Evolutionary conservation across 2,329 filamentous ascomycete species (phyloP).

Genomic region (Penicillium sp.): DNA sequence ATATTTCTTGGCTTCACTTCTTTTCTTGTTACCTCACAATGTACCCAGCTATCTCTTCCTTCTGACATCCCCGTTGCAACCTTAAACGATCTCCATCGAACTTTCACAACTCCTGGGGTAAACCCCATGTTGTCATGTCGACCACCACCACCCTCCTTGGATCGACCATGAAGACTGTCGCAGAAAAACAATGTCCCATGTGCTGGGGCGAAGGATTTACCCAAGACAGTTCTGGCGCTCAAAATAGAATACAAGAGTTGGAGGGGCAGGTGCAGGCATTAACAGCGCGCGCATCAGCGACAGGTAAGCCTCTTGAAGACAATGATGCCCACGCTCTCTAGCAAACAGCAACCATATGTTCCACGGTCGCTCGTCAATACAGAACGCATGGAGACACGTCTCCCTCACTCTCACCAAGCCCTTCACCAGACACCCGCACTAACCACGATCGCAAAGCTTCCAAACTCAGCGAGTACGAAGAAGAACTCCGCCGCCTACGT

Average conservation of each 20-base stretch:
- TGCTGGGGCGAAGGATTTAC: conserved; percentile 37
- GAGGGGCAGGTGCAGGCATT: conserved; percentile 53
- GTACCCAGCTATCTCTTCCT: too few species aligned
- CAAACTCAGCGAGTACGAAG: conserved; percentile 61
- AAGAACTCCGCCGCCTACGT: conserved; percentile 54
- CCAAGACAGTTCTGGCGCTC: conserved; percentile 31
- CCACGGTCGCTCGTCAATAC: background rate
- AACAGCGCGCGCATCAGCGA: conserved; percentile 51
- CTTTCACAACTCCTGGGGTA: conserved; percentile 15
- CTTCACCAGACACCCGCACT: background rate
- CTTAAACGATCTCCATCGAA: background rate
- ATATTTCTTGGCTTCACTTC: background rate
- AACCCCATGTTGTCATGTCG: conserved; percentile 30
- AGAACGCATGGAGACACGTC: background rate
- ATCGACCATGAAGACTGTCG: conserved; percentile 29
- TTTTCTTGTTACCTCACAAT: too few species aligned
- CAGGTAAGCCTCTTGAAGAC: conserved; percentile 44
- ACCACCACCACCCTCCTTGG: conserved; percentile 33
- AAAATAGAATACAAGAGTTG: conserved; percentile 49
- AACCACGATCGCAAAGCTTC: conserved; percentile 36
- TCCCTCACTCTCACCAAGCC: background rate
- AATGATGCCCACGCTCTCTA: background rate
- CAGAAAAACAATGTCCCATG: conserved; percentile 36
- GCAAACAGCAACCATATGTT: background rate
- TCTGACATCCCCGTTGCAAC: background rate